Base-by-base conservation (phyloP, 108 stramenopile genomes). In the Skeletonema tropicum region DNA sequence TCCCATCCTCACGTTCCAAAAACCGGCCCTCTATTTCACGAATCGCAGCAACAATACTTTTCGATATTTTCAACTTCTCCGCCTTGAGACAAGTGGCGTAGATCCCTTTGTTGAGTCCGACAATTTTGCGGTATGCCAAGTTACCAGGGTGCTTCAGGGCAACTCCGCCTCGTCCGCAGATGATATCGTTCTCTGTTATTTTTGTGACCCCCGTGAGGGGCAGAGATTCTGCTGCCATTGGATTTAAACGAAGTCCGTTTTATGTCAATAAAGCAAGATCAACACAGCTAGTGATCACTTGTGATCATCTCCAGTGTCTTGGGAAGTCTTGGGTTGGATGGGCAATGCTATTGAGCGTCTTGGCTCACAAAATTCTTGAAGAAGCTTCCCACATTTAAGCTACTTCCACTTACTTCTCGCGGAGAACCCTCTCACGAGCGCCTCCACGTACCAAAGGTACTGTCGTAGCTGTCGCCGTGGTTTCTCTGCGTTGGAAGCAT, bases 101-200 rank as follows among this genome's bases (percentile, higher is more conserved):
- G 19, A 82, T 46, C 12, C 61, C 76, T 65, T 82, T 82, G 60
- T 81, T 79, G 23, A 78, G 57, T 31, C 63, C 74, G 73, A 82
- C 74, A 23, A 85, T 77, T 66, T 85, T 78, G n/a, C 84, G 75
- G 61, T 85, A 85, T 25, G 77, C 77, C 23, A 74, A 57, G 49
- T 85, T 85, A 6, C 84, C 84, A 30, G 84, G 49, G 60, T 85
- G 84, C 59, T 77, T 77, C 30, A 83, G 77, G 15, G 81, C 68
- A 6, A 76, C 76, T 14, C 84, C 81, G 12, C 84, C 84, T n/a
- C 84, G 81, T 58, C 84, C 84, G 49, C 77, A 80, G 21, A 85
- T 77, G 61, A 85, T 74, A 52, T 85, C 84, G 52, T 69, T 78
- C 25, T 73, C 70, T 32, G 55, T 13, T 17, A 75, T 58, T 60